phyloP scores from a whole-genome alignment of 2,329 filamentous ascomycete genomes.

The Dryadomyces sulphureus region DNA sequence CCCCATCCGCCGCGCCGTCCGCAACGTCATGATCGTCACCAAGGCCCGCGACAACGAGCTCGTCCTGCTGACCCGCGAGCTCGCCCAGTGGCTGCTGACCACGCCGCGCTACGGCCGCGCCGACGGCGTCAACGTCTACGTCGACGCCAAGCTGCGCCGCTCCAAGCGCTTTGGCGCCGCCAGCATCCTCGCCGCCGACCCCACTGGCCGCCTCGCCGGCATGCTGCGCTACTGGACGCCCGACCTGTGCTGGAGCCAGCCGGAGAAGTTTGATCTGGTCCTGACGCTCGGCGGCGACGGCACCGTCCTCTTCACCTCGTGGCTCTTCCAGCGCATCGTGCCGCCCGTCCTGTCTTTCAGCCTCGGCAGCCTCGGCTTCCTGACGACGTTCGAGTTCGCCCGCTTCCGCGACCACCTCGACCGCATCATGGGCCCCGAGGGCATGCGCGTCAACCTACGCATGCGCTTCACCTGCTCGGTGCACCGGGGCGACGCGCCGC shows the following conservation, averaged over 20 bases:
- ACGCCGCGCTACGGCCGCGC: conserved; percentile 74
- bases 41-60: conserved; percentile 93
- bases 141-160: conserved; percentile 84
- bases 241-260: conserved; percentile 83
- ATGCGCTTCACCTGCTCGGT: conserved; percentile 99
- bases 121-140: conserved; percentile 92
- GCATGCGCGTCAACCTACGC: conserved; percentile 92
- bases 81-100: conserved; percentile 73
- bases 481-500: conserved; percentile 61
- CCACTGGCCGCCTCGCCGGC: conserved; percentile 61
- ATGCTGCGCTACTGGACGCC: conserved; percentile 96
- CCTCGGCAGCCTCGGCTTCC: conserved; percentile 72
- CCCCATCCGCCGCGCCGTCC: conserved; percentile 81
- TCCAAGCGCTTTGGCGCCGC: conserved; percentile 77
- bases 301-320: conserved; percentile 76
- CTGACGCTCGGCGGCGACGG: conserved; percentile 76
- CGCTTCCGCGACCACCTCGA: conserved; percentile 78
- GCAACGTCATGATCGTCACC: conserved; percentile 95
- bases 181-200: conserved; percentile 57
- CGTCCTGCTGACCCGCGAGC: conserved; percentile 74
- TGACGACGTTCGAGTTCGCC: conserved; percentile 78
- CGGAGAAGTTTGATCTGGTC: conserved; percentile 92
- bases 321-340: conserved; percentile 83
- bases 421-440: conserved; percentile 80
- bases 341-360: conserved; percentile 76